Percentiles rank a stretch among this genome's conserved stretches.
Conservation (phyloP, 2,329 filamentous ascomycete species). For the Scortechinia acanthostroma region DNA sequence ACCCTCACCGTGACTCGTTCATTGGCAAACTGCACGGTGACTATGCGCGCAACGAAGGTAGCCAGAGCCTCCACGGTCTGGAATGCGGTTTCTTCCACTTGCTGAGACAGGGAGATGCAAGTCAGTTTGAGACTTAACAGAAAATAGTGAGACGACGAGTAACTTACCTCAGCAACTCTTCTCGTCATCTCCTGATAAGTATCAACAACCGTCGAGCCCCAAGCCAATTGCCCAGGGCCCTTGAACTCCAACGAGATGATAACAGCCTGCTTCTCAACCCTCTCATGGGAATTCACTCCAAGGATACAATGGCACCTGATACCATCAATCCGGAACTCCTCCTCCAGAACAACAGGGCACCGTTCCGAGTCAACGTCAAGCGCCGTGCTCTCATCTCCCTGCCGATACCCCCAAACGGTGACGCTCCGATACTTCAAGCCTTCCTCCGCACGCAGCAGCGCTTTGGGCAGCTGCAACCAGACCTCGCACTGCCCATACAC, state of each 20-base stretch:
- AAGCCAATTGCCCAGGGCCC: constrained; percentile 4
- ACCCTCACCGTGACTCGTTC: constrained; percentile 33
- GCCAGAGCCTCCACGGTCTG: constrained; percentile 40
- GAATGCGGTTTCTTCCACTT: constrained; percentile 34
- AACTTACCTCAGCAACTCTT: constrained; percentile 24
- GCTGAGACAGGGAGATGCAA: constrained; percentile 6
- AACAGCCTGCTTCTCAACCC: constrained; percentile 37
- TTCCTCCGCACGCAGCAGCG: constrained; percentile 27
- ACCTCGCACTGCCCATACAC: constrained; percentile 24
- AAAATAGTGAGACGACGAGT: constrained; percentile 8
- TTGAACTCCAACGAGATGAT: constrained; percentile 19
- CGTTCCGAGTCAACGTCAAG: constrained; percentile 4
- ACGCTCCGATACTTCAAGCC: constrained; percentile 26
- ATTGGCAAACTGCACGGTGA: constrained; percentile 31
- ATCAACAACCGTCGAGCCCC: constrained; percentile 18
- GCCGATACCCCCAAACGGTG: constrained; percentile 19
- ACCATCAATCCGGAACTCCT: constrained; percentile 28
- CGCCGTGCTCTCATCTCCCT: constrained; percentile 13
- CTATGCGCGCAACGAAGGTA: constrained; percentile 33
- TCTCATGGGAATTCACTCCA: constrained; percentile 41
- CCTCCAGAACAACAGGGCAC: constrained; percentile 5
- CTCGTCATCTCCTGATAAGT: constrained; percentile 27
- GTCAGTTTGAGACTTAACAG: constrained; percentile 8
- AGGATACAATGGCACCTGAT: constrained; percentile 35
- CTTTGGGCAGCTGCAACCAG: constrained; percentile 29